Conservation (phyloP, 2,329 filamentous ascomycete species). For the Pseudogymnoascus sp. region DNA sequence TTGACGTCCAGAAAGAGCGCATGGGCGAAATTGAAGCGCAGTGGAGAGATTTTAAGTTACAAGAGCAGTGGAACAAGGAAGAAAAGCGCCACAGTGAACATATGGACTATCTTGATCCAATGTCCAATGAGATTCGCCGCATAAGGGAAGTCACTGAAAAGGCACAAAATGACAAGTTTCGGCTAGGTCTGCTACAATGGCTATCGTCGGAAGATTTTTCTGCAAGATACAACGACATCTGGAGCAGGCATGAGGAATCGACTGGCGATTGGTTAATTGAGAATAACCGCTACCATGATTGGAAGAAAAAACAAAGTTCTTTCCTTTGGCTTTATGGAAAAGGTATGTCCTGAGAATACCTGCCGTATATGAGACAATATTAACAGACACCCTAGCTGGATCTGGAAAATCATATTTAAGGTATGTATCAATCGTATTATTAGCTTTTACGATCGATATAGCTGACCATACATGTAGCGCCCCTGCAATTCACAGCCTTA, state of each 20-base stretch:
- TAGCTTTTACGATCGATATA: background rate
- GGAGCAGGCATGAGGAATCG: background rate
- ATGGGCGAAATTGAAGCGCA: background rate
- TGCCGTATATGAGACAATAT: background rate
- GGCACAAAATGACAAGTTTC: conserved; percentile 1
- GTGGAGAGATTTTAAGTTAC: background rate
- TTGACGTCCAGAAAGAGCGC: background rate
- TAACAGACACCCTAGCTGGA: conserved; percentile 1
- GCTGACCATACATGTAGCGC: background rate
- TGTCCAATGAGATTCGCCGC: conserved; percentile 8
- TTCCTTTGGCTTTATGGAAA: conserved; percentile 16
- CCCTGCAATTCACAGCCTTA: conserved; percentile 10
- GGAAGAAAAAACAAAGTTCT: conserved; percentile 10
- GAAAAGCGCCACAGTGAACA: background rate
- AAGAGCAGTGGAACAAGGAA: background rate
- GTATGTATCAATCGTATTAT: background rate
- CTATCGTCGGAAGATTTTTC: conserved; percentile 12
- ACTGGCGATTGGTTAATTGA: conserved; percentile 14
- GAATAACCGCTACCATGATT: conserved; percentile 9
- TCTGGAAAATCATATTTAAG: conserved; percentile 13
- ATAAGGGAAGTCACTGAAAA: background rate
- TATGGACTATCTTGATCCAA: background rate
- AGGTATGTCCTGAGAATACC: conserved; percentile 2
- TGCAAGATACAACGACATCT: conserved; percentile 10
- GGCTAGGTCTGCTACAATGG: conserved; percentile 9